Evolutionary conservation across 1,284 basidiomycete species (phyloP), one percentile per base, ranked within the genome.

Genomic region (Ustilago cynodontis): DNA sequence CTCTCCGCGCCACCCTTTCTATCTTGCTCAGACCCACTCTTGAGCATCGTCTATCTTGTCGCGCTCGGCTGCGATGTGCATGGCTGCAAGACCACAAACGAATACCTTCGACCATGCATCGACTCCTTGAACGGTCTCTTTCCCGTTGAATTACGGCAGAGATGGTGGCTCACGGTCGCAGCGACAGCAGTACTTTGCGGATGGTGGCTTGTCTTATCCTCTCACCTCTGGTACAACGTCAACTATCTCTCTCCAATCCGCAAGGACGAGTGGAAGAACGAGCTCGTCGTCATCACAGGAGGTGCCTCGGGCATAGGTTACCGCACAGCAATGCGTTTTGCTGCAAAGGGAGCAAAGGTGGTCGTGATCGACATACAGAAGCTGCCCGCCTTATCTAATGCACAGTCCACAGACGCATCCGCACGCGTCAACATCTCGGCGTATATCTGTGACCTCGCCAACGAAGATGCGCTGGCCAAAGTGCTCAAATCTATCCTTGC

Each of bases 241-340:
- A 33, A 49, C 26, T 59, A 63, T 22, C 50, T 77, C 2, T 43
- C 59, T 1, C 43, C 70, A 0, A 69, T 77, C 18, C 54, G 69
- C 3, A 37, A 33, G 13, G 57, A 54, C 3, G 41, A 64, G 10
- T 82, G 78, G 78, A 43, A 53, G 26, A 35, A 70, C 13, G 45
- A 83, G 59, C 69, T 78, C 11, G 67, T 80, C 28, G 63, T 84
- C 45, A 75, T 84, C 47, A 82, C 81, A 1, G 82, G 82, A 6
- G 94, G 95, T 31, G 89, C 94, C 3, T 93, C 93, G 16, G 96
- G 95, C 5, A 89, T 98, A 26, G 96, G 96, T 22, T 92, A 92
- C 78, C 87, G 93, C 3, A 89, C 97, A 9, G 93, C 93, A 5
- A 91, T 93, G 74, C 93, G 92, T 0, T 88, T 98, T 22, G 92